Conservation (phyloP, 345 rosid species). For the Boechera divaricarpa region DNA sequence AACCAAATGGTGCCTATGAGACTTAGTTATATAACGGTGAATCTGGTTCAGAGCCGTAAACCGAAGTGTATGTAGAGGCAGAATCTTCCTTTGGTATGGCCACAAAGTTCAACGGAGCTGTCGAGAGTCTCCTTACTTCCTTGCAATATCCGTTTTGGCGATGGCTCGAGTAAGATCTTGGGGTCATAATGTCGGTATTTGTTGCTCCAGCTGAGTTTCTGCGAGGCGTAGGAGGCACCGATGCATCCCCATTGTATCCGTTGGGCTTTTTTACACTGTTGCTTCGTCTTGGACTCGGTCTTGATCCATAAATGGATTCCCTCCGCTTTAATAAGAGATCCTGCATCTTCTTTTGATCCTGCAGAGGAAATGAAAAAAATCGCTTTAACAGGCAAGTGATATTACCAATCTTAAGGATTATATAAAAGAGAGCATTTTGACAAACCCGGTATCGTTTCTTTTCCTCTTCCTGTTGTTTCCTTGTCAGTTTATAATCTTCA, state of each 20-base stretch:
- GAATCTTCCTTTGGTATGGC: slow-evolving; percentile 83
- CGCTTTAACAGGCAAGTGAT: not conserved
- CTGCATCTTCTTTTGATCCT: slow-evolving; percentile 97
- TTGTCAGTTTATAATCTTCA: slow-evolving; percentile 85
- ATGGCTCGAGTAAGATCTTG: slow-evolving; percentile 75
- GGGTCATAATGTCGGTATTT: slow-evolving; percentile 50
- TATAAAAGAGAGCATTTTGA: slow-evolving; percentile 53
- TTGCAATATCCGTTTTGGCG: slow-evolving; percentile 80
- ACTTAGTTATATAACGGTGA: slow-evolving; percentile 59
- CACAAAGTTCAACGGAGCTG: slow-evolving; percentile 72
- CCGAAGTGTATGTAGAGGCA: slow-evolving; percentile 69
- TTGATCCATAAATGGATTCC: slow-evolving; percentile 90
- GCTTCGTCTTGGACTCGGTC: slow-evolving; percentile 88
- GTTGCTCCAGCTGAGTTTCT: slow-evolving; percentile 63
- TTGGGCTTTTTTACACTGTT: slow-evolving; percentile 75
- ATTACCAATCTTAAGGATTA: not conserved
- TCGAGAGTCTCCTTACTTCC: slow-evolving; percentile 47
- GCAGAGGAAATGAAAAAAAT: slow-evolving; percentile 22
- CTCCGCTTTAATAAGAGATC: slow-evolving; percentile 77
- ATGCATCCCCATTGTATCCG: slow-evolving; percentile 66
- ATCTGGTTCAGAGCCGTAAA: slow-evolving; percentile 75
- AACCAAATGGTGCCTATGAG: not conserved
- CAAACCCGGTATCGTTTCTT: slow-evolving; percentile 84
- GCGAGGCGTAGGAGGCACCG: slow-evolving; percentile 87
- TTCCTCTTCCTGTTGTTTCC: slow-evolving; percentile 86